Percentiles rank a stretch among this genome's conserved stretches.
phyloP scores from a whole-genome alignment of 1,284 basidiomycete genomes.

The Golubevia sp. region DNA sequence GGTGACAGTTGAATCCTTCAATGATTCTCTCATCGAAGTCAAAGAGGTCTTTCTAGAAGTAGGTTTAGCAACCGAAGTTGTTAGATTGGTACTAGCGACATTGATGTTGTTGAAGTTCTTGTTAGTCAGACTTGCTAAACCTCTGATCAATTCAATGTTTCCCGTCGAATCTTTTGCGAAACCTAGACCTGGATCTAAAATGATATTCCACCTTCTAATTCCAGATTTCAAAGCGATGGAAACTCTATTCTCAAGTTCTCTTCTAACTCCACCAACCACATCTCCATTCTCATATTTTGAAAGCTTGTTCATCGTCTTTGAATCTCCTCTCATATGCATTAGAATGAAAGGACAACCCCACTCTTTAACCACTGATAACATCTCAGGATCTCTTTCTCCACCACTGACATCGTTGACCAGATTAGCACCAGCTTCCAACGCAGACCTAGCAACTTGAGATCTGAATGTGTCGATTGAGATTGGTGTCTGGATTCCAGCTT shows the following conservation, averaged over 20 bases:
- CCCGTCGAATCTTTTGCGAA: constrained; percentile 86
- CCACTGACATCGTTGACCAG: constrained; percentile 94
- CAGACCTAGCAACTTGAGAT: constrained; percentile 75
- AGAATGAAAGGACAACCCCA: constrained; percentile 74
- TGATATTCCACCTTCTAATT: constrained; percentile 83
- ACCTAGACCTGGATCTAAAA: constrained; percentile 90
- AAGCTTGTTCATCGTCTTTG: constrained; percentile 63
- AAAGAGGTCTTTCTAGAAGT: background rate
- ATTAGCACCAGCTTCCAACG: constrained; percentile 81
- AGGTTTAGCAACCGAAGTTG: constrained; percentile 35
- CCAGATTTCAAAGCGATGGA: constrained; percentile 75
- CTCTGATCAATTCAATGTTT: constrained; percentile 70
- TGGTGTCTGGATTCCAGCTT: constrained; percentile 63
- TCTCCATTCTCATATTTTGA: constrained; percentile 71
- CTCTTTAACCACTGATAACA: constrained; percentile 73
- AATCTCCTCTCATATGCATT: constrained; percentile 91
- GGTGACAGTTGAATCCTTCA: too few species aligned
- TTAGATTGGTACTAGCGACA: background rate
- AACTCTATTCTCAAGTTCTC: constrained; percentile 76
- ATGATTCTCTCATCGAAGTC: background rate
- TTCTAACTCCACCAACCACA: constrained; percentile 73
- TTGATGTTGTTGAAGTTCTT: background rate
- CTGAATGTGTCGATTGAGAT: constrained; percentile 95
- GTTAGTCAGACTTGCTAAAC: constrained; percentile 10
- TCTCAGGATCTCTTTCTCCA: constrained; percentile 67